Base-by-base conservation (phyloP, 2,329 filamentous ascomycete species). In the Monilinia fructigena region DNA sequence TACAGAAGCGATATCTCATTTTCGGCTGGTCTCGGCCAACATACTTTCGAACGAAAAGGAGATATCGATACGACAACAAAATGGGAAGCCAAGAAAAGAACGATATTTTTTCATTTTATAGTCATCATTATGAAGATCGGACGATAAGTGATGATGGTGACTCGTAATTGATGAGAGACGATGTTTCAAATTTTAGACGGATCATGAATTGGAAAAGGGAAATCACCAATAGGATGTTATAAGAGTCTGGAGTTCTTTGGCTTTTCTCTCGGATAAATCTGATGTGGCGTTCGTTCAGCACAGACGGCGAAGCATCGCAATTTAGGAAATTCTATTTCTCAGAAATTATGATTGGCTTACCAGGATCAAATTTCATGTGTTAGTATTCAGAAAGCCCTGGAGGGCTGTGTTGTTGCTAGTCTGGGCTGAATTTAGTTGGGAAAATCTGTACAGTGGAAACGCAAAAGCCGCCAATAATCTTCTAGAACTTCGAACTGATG, bases 221-320 rank as follows among this genome's bases (percentile, higher is more conserved):
- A 18, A 55, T 23, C 12, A 59, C 42, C 55, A 59, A 47, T 38
- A 26, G 23, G 50, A 23, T 23, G 18, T 38, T 26, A 38, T 45
- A 61, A 52, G 45, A 14, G 28, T 61, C 58, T 61, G 45, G 58
- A 61, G 47, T 47, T 45, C 7, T 11, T 45, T 48, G 62, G 42
- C 26, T 48, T 55, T 62, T 52, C 26, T 20, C 42, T 48, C 40
- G 53, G 52, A 23, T 50, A 35, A 18, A 18, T 26, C 16, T 23
- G 11, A 48, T 48, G 53, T 64, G 53, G 53, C 42, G 42, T 42
- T 3, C 61, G 52, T 56, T 47, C 60, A 55, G 60, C 48, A 63
- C 60, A 63, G 61, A 63, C 26, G 28, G 26, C 7, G 42, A 60
- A 35, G 23, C 50, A 40, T 63, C 61, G 61, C 28, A 63, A 63